Evolutionary conservation across 1,284 basidiomycete genomes (phyloP), one percentile per base, ranked within the genome.

Genomic region (Somion occarium): DNA sequence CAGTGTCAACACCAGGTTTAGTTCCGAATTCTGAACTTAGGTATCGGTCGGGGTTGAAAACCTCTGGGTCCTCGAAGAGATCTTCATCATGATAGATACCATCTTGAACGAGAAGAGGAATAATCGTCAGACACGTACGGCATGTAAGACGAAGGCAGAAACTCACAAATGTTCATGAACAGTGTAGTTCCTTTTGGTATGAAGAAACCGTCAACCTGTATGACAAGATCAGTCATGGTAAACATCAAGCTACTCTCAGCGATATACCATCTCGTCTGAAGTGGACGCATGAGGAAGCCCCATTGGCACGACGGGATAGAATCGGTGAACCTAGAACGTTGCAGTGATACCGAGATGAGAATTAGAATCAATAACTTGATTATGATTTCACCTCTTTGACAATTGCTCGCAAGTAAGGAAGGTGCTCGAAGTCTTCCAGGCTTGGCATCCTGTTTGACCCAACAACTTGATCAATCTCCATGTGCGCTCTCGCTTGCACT

Each of bases 321-420:
- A 45, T 15, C 49, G 49, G 30, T 51, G 44, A 9, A 51, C 20
- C 49, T 50, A 37, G 12, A 11, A 23, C 37, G 5, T 27, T 26
- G 5, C 18, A 13, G n/a, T 9, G 24, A 22, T 22, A 11, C 19
- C 22, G 23, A 11, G 20, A 5, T 23, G 20, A 3, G 5, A 22
- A 13, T 23, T 5, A 22, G 19, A 43, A 9, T 22, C 9, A 13
- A 23, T 19, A 4, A 5, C 42, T 43, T 5, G 19, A 39, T 18
- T 15, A 5, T 39, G n/a, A 15, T 20, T 18, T 15, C 22, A 52
- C 57, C 49, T 64, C 63, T 49, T 64, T 60, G 30, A 63, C 58
- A 24, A 65, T 44, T 2, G 61, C 67, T 13, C 60, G 61, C 19
- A 65, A 52, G 48, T 66, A 69, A 0, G 67, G 67, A 34, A 69